A percentile compares a stretch with the other conserved stretches of the same genome.
Evolutionary conservation across 306 rosid genomes (phyloP).

Genomic region (Luffa acutangula): DNA sequence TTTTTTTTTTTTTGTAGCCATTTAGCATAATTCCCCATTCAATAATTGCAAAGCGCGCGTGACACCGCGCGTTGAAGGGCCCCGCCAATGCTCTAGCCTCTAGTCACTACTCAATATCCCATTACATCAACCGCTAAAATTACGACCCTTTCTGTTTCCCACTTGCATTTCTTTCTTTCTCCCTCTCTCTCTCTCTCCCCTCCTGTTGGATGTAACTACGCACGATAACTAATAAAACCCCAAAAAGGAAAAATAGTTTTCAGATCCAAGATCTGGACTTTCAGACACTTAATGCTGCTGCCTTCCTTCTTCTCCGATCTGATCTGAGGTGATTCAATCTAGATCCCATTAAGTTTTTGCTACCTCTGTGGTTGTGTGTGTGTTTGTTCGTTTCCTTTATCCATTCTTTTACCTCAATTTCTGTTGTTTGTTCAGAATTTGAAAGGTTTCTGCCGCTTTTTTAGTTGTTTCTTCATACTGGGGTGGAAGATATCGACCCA

Average conservation of each 20-base stretch:
- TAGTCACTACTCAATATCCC: not conserved
- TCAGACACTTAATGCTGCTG: slow-evolving; percentile 1
- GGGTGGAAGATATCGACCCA: not conserved
- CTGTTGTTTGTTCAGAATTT: not conserved
- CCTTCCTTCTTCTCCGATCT: slow-evolving; percentile 1
- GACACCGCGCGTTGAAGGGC: not conserved
- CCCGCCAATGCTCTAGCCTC: not conserved
- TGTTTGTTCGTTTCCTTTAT: not conserved
- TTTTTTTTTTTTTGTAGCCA: too few species aligned
- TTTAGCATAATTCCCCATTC: too few species aligned
- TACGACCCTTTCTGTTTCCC: not conserved
- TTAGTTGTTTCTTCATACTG: not conserved
- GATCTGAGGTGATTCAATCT: slow-evolving; percentile 7
- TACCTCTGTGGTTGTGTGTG: not conserved
- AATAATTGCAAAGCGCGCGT: not conserved
- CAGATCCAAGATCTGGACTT: slow-evolving; percentile 33
- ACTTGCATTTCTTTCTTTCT: not conserved
- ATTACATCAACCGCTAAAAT: not conserved
- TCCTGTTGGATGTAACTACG: not conserved
- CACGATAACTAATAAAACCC: not conserved
- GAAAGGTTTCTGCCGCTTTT: not conserved
- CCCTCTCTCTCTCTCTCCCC: slow-evolving; percentile 7
- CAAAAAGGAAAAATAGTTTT: not conserved
- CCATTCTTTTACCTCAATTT: not conserved
- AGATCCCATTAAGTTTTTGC: not conserved